Evolutionary conservation across 306 rosid species (phyloP).

Genomic region (Begonia loranthoides): DNA sequence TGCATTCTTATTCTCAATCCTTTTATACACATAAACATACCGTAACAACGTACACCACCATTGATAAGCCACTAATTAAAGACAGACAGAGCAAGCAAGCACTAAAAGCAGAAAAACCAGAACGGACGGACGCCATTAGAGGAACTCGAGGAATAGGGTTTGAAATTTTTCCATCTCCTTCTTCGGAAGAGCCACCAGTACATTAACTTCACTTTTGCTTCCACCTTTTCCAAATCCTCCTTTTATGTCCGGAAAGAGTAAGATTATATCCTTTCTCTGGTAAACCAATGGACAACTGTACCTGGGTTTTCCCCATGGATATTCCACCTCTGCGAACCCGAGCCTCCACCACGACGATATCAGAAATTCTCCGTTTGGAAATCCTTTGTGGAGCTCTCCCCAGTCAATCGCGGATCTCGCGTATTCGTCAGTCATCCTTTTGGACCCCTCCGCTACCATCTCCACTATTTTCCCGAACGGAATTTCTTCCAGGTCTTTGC

Average conservation of each 20-base stretch:
- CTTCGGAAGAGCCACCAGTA: slow-evolving; percentile 46
- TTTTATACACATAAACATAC: too few species aligned
- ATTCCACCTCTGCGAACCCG: slow-evolving; percentile 59
- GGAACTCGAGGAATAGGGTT: slow-evolving; percentile 20
- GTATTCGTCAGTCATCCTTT: slow-evolving; percentile 48
- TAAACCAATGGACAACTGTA: slow-evolving; percentile 54
- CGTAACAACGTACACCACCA: too few species aligned
- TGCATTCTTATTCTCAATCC: too few species aligned
- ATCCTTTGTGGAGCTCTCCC: slow-evolving; percentile 54
- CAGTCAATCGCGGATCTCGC: slow-evolving; percentile 52
- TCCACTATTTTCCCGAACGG: slow-evolving; percentile 33
- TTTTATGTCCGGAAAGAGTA: slow-evolving; percentile 38
- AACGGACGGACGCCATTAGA: not conserved
- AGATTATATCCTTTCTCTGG: slow-evolving; percentile 46
- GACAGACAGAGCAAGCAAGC: too few species aligned
- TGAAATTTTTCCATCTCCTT: slow-evolving; percentile 40
- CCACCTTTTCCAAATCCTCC: slow-evolving; percentile 6
- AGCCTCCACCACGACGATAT: slow-evolving; percentile 78
- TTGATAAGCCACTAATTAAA: too few species aligned
- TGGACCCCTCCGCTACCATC: slow-evolving; percentile 43
- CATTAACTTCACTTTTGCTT: slow-evolving; percentile 23
- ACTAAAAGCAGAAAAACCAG: too few species aligned
- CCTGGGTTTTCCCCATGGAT: slow-evolving; percentile 77
- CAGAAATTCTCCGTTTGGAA: slow-evolving; percentile 58
- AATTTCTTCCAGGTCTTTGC: slow-evolving; percentile 25